phyloP scores from a whole-genome alignment of 1,284 basidiomycete species.

The Ceratobasidium sp. region DNA sequence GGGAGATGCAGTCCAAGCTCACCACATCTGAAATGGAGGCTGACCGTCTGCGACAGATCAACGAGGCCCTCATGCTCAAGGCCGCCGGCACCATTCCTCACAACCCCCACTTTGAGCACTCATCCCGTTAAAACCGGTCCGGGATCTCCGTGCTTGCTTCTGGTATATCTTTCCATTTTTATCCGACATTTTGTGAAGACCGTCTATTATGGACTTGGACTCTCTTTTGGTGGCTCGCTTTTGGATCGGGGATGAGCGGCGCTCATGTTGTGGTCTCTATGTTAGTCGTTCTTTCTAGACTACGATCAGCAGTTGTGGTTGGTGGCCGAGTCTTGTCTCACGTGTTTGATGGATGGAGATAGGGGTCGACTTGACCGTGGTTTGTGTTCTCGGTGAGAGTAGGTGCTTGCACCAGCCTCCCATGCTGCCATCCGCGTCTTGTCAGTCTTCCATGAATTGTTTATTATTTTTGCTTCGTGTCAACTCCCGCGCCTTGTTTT shows the following conservation, averaged over 20 bases:
- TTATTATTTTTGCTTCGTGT: conserved; percentile 38
- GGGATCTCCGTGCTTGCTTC: neutral
- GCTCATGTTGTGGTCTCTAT: conserved; percentile 11
- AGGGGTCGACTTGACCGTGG: neutral
- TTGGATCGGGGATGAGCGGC: conserved; percentile 19
- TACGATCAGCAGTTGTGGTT: conserved; percentile 2
- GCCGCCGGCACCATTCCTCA: conserved; percentile 67
- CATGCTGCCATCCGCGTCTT: neutral
- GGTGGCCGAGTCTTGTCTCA: conserved; percentile 36
- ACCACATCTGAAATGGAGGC: conserved; percentile 80
- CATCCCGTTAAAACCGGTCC: conserved; percentile 27
- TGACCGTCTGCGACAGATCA: conserved; percentile 77
- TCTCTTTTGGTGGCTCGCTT: neutral
- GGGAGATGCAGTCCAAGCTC: conserved; percentile 75
- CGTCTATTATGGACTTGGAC: conserved; percentile 12
- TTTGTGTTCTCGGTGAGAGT: conserved; percentile 23
- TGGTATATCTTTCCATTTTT: neutral
- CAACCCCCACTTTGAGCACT: conserved; percentile 26
- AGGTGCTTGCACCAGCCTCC: conserved; percentile 37
- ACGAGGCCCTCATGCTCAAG: conserved; percentile 85
- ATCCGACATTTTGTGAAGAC: conserved; percentile 36
- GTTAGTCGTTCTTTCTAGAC: conserved; percentile 34
- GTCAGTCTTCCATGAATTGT: conserved; percentile 6
- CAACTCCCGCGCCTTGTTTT: conserved; percentile 13
- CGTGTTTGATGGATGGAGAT: conserved; percentile 23